These are phyloP conservation scores for Hanseniaspora thailandica DNA, from an alignment of 805 yeast species.

Conservation along the genomic window DNA sequence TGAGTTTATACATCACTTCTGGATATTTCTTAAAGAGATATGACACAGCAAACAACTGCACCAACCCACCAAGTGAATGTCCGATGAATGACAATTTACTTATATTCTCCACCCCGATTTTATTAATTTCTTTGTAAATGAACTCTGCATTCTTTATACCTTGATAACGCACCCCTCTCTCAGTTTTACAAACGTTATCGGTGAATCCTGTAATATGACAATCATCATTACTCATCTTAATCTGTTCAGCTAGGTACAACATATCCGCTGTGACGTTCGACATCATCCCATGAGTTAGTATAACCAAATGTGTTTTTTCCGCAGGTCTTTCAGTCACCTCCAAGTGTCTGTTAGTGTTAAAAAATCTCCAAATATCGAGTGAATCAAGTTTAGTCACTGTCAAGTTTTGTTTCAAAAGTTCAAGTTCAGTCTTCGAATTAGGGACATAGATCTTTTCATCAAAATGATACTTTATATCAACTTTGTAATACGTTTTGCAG, in stretches of 20 bases:
- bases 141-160: conserved; percentile 64
- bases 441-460: conserved; percentile 20
- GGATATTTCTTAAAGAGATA: conserved; percentile 59
- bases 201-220: conserved; percentile 57
- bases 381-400: conserved; percentile 45
- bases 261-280: conserved; percentile 68
- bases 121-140: conserved; percentile 38
- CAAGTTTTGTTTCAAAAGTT: conserved; percentile 22
- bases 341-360: conserved; percentile 22
- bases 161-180: conserved; percentile 60
- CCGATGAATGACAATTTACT: conserved; percentile 58
- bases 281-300: conserved; percentile 68
- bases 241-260: conserved; percentile 58
- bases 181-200: conserved; percentile 67
- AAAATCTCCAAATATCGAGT: conserved; percentile 60
- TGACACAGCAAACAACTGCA: conserved; percentile 68
- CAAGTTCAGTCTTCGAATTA: conserved; percentile 23
- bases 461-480: conserved; percentile 38
- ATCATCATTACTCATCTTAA: conserved; percentile 33
- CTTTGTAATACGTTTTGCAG: conserved; percentile 51
- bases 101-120: conserved; percentile 35
- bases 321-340: conserved; percentile 12
- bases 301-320: conserved; percentile 50
- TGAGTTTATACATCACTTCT: conserved; percentile 47
- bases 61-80: conserved; percentile 69